phyloP scores from a whole-genome alignment of 331 rosid species.

The Quercus lobata region DNA sequence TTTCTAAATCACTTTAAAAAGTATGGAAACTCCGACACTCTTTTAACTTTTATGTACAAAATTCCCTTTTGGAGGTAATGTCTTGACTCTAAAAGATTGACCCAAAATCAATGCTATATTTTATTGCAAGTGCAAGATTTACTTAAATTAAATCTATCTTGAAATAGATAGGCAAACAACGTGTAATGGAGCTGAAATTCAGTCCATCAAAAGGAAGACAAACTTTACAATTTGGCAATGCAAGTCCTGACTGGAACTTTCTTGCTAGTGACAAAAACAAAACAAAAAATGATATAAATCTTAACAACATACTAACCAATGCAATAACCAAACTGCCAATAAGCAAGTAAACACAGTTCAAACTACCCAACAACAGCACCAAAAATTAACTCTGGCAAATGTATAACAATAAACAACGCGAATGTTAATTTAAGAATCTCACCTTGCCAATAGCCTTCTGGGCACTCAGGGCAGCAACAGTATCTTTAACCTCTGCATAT shows the following conservation, averaged over 20 bases:
- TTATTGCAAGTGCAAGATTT: neutral
- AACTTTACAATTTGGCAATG: too few species aligned
- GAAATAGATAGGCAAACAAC: neutral
- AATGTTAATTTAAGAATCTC: slow-evolving; percentile 1
- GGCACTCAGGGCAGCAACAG: slow-evolving; percentile 51
- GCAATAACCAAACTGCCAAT: too few species aligned
- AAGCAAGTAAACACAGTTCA: too few species aligned
- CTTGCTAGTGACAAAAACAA: too few species aligned
- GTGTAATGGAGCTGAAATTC: neutral
- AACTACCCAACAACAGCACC: neutral
- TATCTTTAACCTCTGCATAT: slow-evolving; percentile 66
- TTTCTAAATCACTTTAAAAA: too few species aligned
- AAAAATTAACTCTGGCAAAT: neutral
- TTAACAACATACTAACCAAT: too few species aligned
- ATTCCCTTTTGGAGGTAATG: neutral
- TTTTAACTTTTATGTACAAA: too few species aligned
- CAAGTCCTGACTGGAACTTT: too few species aligned
- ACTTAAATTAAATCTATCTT: neutral
- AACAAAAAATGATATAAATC: too few species aligned
- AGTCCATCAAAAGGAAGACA: too few species aligned
- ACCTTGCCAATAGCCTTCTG: slow-evolving; percentile 71
- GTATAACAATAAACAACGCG: neutral
- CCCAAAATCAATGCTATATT: too few species aligned
- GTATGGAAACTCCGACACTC: too few species aligned
- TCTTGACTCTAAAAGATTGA: neutral